These are phyloP conservation scores for Ceratobasidium sp. DNA, from an alignment of 1,284 basidiomycete species.

Conservation along the genomic window DNA sequence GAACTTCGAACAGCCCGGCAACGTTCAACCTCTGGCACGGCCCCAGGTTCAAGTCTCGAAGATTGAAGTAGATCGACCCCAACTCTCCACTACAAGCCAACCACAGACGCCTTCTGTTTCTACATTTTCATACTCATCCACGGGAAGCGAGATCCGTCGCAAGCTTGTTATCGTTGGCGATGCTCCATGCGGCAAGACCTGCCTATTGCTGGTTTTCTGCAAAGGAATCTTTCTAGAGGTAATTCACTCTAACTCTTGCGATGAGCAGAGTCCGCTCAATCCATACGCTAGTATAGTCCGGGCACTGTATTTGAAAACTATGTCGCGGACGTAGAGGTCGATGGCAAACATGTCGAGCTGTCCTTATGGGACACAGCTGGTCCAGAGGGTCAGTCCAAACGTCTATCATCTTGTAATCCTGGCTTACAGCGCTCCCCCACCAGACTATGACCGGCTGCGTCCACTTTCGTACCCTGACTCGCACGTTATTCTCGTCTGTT, in stretches of 20 bases:
- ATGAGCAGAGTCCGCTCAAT: background rate
- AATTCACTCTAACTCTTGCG: slow-evolving; percentile 50
- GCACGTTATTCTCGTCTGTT: slow-evolving; percentile 94
- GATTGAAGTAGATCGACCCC: too few species aligned
- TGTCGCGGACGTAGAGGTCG: too few species aligned
- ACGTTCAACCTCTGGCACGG: too few species aligned
- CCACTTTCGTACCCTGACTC: slow-evolving; percentile 93
- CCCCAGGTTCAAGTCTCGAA: too few species aligned
- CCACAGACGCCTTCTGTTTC: too few species aligned
- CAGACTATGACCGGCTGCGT: slow-evolving; percentile 87
- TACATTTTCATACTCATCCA: too few species aligned
- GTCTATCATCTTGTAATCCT: slow-evolving; percentile 37
- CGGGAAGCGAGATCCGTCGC: slow-evolving; percentile 80
- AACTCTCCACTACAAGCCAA: too few species aligned
- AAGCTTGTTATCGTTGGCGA: slow-evolving; percentile 86
- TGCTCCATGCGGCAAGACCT: slow-evolving; percentile 89
- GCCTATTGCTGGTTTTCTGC: slow-evolving; percentile 86
- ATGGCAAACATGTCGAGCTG: slow-evolving; percentile 91
- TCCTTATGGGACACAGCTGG: slow-evolving; percentile 97
- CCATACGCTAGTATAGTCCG: slow-evolving; percentile 77
- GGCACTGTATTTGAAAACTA: slow-evolving; percentile 95
- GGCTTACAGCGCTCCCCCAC: background rate
- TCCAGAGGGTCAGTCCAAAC: slow-evolving; percentile 71
- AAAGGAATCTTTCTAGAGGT: slow-evolving; percentile 96
- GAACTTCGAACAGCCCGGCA: too few species aligned